phyloP scores from a whole-genome alignment of 441 rosid species.

The Syzygium malaccense region DNA sequence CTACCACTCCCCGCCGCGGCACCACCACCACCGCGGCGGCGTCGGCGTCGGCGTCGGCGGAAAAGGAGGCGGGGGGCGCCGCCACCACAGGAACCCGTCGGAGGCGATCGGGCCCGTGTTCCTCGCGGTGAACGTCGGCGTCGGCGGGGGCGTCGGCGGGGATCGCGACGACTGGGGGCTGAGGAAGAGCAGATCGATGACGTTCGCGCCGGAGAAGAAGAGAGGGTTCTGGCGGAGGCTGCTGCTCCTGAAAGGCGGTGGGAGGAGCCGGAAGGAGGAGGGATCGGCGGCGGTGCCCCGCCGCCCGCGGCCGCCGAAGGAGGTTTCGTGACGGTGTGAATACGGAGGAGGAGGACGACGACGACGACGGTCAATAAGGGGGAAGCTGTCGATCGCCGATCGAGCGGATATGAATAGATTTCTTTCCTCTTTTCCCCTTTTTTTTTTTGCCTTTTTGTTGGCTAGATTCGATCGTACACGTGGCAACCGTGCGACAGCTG shows the following conservation, averaged over 20 bases:
- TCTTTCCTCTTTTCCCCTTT: no score
- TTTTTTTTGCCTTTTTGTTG: no score
- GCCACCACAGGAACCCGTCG: conserved; percentile 30
- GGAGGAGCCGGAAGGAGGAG: conserved; percentile 20
- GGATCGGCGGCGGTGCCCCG: background rate
- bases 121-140: conserved; percentile 26
- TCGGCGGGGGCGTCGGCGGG: conserved; percentile 17
- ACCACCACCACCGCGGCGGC: background rate
- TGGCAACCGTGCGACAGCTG: background rate
- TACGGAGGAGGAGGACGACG: no score
- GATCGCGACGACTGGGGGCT: conserved; percentile 28
- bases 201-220: conserved; percentile 40
- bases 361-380: background rate
- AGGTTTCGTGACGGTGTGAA: background rate
- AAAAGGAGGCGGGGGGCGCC: background rate
- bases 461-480: background rate
- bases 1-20: background rate
- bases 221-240: conserved; percentile 67
- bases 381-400: background rate
- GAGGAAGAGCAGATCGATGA: conserved; percentile 77
- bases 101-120: conserved; percentile 31
- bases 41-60: background rate
- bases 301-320: background rate
- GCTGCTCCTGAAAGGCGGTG: conserved; percentile 33
- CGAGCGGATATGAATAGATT: background rate